Evolutionary conservation across 345 rosid genomes (phyloP).

Genomic region (Eucalyptus microcorys): DNA sequence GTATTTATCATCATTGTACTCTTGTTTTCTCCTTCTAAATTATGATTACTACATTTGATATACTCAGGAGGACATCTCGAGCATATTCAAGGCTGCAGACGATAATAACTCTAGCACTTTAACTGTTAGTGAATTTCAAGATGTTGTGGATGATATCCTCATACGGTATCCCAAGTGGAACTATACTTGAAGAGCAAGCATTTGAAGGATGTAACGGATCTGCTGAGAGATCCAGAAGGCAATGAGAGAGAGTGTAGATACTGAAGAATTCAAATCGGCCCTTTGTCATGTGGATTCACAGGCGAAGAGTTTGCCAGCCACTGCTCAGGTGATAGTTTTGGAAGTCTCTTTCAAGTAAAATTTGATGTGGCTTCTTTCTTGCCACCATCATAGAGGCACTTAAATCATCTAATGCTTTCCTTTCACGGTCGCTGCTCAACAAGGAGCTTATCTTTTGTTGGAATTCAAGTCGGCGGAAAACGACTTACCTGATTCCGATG

Average conservation of each 20-base stretch:
- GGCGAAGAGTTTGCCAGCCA: constrained; percentile 80
- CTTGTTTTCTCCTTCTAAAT: neutral
- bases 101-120: constrained; percentile 72
- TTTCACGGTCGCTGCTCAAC: constrained; percentile 88
- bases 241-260: constrained; percentile 48
- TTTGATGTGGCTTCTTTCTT: neutral
- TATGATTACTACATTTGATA: neutral
- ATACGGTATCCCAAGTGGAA: constrained; percentile 71
- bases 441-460: constrained; percentile 88
- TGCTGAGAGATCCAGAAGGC: constrained; percentile 67
- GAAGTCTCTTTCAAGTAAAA: neutral
- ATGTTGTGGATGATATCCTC: constrained; percentile 64
- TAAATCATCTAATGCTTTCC: neutral
- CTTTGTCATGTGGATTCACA: constrained; percentile 71
- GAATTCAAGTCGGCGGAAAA: too few species aligned
- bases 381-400: neutral
- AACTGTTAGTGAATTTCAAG: constrained; percentile 58
- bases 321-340: constrained; percentile 62
- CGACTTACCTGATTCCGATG: too few species aligned
- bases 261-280: constrained; percentile 63
- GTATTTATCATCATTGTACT: neutral
- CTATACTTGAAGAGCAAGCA: constrained; percentile 60
- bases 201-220: constrained; percentile 37
- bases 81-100: constrained; percentile 82
- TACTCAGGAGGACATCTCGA: constrained; percentile 53